These are phyloP conservation scores for Colletotrichum sp. DNA, from an alignment of 2,329 filamentous ascomycete genomes.

Conservation along the genomic window DNA sequence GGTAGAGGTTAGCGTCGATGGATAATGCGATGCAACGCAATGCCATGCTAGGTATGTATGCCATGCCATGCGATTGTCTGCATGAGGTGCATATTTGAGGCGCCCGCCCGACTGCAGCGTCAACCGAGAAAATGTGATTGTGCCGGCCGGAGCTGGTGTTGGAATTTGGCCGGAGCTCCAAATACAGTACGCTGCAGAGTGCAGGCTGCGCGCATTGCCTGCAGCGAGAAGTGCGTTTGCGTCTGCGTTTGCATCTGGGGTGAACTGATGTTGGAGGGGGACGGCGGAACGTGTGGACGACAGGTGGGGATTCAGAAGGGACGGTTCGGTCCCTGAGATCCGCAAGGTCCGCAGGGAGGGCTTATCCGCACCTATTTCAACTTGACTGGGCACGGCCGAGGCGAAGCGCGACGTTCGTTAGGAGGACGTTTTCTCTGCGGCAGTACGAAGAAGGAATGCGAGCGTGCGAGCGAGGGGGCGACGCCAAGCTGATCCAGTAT, in stretches of 20 bases:
- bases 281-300: not conserved
- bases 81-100: conserved; percentile 10
- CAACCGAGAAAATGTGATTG: not conserved
- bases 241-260: not conserved
- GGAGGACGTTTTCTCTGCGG: not conserved
- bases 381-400: not conserved
- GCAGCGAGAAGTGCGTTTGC: not conserved
- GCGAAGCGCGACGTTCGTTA: not conserved
- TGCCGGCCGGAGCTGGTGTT: not conserved
- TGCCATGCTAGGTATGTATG: not conserved
- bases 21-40: not conserved
- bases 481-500: not conserved
- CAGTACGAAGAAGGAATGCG: not conserved
- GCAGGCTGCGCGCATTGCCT: not conserved
- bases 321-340: conserved; percentile 19
- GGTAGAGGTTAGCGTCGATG: conserved; percentile 4
- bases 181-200: not conserved
- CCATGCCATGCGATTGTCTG: conserved; percentile 9
- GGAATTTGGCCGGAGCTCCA: not conserved
- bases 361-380: not conserved
- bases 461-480: not conserved
- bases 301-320: not conserved
- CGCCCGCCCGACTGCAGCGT: conserved; percentile 9
- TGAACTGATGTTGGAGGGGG: not conserved
- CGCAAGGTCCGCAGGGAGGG: conserved; percentile 2